Percentiles rank a stretch among this genome's conserved stretches.
Conservation (phyloP, 192 early-diverging fungal species). For the Lobosporangium transversale region DNA sequence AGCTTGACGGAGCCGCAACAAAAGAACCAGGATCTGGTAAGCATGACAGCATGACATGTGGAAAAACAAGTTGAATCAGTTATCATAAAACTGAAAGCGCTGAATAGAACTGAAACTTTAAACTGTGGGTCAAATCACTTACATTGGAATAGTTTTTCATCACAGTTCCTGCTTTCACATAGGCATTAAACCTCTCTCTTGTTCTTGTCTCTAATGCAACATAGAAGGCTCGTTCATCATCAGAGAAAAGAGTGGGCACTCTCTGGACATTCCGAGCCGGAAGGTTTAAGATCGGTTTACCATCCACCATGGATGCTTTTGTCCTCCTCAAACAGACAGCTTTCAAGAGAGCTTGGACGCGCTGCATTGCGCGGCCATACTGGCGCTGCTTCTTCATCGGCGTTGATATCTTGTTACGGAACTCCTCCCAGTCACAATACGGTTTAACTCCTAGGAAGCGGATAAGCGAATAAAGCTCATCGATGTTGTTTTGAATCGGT, state of each 20-base stretch:
- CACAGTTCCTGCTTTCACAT: constrained; percentile 58
- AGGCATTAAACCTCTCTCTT: constrained; percentile 57
- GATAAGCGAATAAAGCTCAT: constrained; percentile 76
- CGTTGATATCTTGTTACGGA: constrained; percentile 59
- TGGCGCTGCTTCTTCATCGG: constrained; percentile 53
- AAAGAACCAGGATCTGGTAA: constrained; percentile 55
- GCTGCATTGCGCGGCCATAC: constrained; percentile 55
- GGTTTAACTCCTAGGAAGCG: constrained; percentile 73
- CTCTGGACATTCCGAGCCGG: constrained; percentile 61
- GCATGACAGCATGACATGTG: not conserved
- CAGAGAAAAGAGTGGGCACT: constrained; percentile 57
- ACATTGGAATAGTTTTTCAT: constrained; percentile 66
- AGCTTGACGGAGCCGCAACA: constrained; percentile 64
- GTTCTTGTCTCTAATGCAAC: constrained; percentile 46
- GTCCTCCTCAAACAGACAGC: constrained; percentile 74
- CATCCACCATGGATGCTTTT: constrained; percentile 71
- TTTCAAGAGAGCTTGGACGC: constrained; percentile 68
- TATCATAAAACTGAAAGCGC: too few species aligned
- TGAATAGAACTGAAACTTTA: not conserved
- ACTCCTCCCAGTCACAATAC: constrained; percentile 60
- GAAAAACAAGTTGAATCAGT: not conserved
- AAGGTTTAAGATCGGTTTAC: constrained; percentile 70
- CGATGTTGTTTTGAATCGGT: constrained; percentile 73
- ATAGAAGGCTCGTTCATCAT: constrained; percentile 70
- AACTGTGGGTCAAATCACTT: constrained; percentile 4